Conservation (phyloP, 345 rosid species). For the Populus ilicifolia region DNA sequence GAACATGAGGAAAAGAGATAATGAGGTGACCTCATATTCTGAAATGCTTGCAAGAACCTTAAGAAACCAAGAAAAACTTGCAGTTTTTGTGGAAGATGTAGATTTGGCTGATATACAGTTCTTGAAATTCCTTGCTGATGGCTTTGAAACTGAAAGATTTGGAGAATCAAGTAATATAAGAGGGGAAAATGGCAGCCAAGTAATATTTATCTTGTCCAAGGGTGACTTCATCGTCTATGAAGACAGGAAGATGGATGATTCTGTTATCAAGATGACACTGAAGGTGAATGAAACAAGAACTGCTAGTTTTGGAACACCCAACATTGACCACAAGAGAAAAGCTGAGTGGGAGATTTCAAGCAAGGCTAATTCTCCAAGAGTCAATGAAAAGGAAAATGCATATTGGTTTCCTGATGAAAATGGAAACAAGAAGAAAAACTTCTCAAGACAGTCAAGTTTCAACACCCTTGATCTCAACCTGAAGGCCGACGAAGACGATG, state of each 20-base stretch:
- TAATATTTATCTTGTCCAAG: constrained; percentile 54
- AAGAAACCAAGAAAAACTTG: constrained; percentile 31
- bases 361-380: constrained; percentile 43
- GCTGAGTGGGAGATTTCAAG: constrained; percentile 36
- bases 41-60: constrained; percentile 36
- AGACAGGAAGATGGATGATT: constrained; percentile 19
- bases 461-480: constrained; percentile 71
- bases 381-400: constrained; percentile 34
- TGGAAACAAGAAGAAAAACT: constrained; percentile 33
- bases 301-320: constrained; percentile 11
- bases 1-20: constrained; percentile 37
- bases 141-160: constrained; percentile 35
- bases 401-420: constrained; percentile 21
- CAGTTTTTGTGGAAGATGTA: constrained; percentile 56
- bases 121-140: constrained; percentile 47
- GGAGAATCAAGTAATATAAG: constrained; percentile 21
- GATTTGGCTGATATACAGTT: constrained; percentile 55
- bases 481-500: constrained; percentile 39
- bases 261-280: constrained; percentile 53
- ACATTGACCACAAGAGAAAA: constrained; percentile 52
- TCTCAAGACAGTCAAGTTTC: constrained; percentile 58
- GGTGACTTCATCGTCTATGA: constrained; percentile 27
- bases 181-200: constrained; percentile 26
- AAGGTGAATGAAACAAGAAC: constrained; percentile 34
- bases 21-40: constrained; percentile 19